Evolutionary conservation across 805 yeast genomes (phyloP).

Genomic region (Pichia membranifaciens): DNA sequence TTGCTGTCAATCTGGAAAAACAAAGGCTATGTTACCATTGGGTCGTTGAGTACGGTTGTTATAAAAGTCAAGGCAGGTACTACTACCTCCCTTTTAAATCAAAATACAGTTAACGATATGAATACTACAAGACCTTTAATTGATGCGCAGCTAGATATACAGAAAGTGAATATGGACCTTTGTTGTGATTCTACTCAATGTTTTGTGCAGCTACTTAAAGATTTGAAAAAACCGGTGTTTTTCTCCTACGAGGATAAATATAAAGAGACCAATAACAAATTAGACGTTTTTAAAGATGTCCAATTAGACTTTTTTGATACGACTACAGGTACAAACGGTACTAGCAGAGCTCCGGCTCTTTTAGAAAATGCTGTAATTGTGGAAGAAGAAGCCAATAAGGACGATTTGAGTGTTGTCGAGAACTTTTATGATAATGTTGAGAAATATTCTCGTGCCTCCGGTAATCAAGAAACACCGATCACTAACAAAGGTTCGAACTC

Average conservation of each 20-base stretch:
- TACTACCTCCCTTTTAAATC: not conserved
- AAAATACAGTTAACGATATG: not conserved
- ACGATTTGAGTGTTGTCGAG: constrained; percentile 24
- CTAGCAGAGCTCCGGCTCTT: not conserved
- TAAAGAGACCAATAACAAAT: constrained; percentile 30
- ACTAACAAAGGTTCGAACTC: not conserved
- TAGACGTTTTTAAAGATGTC: constrained; percentile 39
- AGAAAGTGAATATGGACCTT: constrained; percentile 43
- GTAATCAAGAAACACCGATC: constrained; percentile 7
- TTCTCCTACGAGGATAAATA: constrained; percentile 58
- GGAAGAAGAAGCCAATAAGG: not conserved
- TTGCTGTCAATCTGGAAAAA: constrained; percentile 35
- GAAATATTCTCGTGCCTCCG: constrained; percentile 5
- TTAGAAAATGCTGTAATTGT: not conserved
- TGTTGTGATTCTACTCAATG: constrained; percentile 87
- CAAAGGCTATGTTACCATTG: constrained; percentile 52
- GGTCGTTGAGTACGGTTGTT: constrained; percentile 36
- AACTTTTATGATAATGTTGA: constrained; percentile 22
- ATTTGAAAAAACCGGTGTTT: constrained; percentile 61
- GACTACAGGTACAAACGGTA: not conserved
- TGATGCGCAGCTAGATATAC: constrained; percentile 8
- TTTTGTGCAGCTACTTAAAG: constrained; percentile 58
- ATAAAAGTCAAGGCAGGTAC: constrained; percentile 25
- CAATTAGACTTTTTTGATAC: constrained; percentile 31
- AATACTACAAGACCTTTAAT: constrained; percentile 20